Percentiles rank a stretch among this genome's conserved stretches.
phyloP scores from a whole-genome alignment of 331 rosid genomes.

The Cydonia oblonga region DNA sequence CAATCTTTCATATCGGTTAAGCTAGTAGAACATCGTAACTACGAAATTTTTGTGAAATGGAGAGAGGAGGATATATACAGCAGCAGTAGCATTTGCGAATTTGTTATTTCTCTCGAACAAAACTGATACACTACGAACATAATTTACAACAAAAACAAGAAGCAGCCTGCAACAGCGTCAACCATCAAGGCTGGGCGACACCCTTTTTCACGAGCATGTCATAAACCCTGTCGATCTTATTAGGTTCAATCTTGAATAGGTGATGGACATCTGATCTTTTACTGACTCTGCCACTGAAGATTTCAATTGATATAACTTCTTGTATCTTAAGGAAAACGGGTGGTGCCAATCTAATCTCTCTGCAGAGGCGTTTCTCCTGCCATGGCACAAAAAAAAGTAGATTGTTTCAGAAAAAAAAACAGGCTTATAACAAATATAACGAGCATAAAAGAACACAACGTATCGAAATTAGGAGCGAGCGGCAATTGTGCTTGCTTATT shows the following conservation, averaged over 20 bases:
- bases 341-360: conserved; percentile 60
- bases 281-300: conserved; percentile 49
- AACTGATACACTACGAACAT: conserved; percentile 4
- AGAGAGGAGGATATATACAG: not conserved
- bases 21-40: not conserved
- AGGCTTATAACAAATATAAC: not conserved
- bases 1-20: not conserved
- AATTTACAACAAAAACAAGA: conserved; percentile 2
- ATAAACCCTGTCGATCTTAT: conserved; percentile 66
- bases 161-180: conserved; percentile 18
- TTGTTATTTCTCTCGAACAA: conserved; percentile 2
- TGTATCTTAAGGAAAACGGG: conserved; percentile 65
- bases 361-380: conserved; percentile 85
- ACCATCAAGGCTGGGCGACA: conserved; percentile 53
- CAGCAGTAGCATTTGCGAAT: not conserved
- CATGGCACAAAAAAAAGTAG: not conserved
- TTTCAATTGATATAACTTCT: conserved; percentile 56
- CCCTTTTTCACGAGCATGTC: conserved; percentile 88
- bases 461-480: not conserved
- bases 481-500: not conserved
- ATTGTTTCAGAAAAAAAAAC: conserved; percentile 6
- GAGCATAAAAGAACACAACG: not conserved
- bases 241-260: conserved; percentile 63
- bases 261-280: conserved; percentile 72
- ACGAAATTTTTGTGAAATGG: not conserved